phyloP scores from a whole-genome alignment of 768 basidiomycete species.

The Phaffia tasmanica region DNA sequence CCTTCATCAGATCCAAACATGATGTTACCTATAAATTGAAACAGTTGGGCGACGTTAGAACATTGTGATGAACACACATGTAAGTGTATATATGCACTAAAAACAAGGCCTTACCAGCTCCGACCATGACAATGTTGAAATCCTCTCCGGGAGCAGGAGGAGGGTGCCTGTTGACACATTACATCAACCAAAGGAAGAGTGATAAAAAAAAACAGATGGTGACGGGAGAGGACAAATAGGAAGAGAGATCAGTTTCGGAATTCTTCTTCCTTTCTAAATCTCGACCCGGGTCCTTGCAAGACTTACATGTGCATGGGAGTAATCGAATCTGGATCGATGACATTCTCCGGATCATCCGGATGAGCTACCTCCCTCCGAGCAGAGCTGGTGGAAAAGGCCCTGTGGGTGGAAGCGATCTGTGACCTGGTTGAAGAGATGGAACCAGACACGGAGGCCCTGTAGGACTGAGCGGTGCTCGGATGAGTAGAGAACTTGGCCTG shows the following conservation, averaged over 20 bases:
- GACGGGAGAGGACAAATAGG: neutral
- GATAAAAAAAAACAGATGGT: neutral
- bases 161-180: slow-evolving; percentile 13
- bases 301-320: slow-evolving; percentile 23
- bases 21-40: slow-evolving; percentile 49
- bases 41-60: neutral
- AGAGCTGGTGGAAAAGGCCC: slow-evolving; percentile 1
- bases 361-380: neutral
- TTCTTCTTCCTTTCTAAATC: too few species aligned
- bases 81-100: neutral
- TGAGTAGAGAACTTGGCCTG: neutral
- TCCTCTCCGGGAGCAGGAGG: slow-evolving; percentile 43
- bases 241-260: neutral
- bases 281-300: neutral
- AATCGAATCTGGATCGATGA: slow-evolving; percentile 23
- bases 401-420: neutral
- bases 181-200: neutral
- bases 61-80: neutral
- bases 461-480: neutral
- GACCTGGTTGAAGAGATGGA: neutral
- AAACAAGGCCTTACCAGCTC: slow-evolving; percentile 48
- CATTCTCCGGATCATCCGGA: slow-evolving; percentile 10
- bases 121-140: slow-evolving; percentile 91
- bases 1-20: slow-evolving; percentile 70
- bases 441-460: neutral